These are phyloP conservation scores for Ascochyta viciae-villosae DNA, from an alignment of 2,329 filamentous ascomycete species.

Conservation along the genomic window DNA sequence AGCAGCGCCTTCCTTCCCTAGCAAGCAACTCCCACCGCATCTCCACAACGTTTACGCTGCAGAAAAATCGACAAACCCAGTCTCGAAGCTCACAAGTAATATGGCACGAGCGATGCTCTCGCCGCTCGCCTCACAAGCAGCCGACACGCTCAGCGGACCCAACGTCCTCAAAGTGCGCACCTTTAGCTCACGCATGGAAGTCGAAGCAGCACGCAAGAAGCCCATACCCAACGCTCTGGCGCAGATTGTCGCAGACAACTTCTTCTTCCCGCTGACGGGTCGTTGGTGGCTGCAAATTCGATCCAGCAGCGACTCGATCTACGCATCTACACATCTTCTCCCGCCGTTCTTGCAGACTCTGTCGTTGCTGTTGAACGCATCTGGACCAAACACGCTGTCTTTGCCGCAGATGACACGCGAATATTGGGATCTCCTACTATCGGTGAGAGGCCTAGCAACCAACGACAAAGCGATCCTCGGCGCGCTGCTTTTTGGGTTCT, in stretches of 20 bases:
- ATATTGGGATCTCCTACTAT: constrained; percentile 82
- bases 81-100: constrained; percentile 71
- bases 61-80: constrained; percentile 57
- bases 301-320: constrained; percentile 62
- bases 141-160: constrained; percentile 80
- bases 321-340: constrained; percentile 78
- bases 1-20: constrained; percentile 69
- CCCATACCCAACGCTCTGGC: constrained; percentile 80
- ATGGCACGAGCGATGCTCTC: constrained; percentile 77
- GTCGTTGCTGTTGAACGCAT: constrained; percentile 80
- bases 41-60: constrained; percentile 74
- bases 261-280: constrained; percentile 87
- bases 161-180: constrained; percentile 86
- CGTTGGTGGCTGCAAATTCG: constrained; percentile 74
- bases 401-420: constrained; percentile 84
- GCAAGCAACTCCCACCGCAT: constrained; percentile 76
- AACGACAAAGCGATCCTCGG: constrained; percentile 72
- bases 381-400: constrained; percentile 77
- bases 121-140: constrained; percentile 81
- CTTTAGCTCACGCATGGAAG: constrained; percentile 79
- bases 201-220: constrained; percentile 65
- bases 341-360: constrained; percentile 85
- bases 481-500: constrained; percentile 77
- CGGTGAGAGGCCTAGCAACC: constrained; percentile 62
- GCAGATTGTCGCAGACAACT: constrained; percentile 73